Percentiles rank a stretch among this genome's conserved stretches.
phyloP scores from a whole-genome alignment of 495 filamentous ascomycete species.

The Sordaria brevicollis region DNA sequence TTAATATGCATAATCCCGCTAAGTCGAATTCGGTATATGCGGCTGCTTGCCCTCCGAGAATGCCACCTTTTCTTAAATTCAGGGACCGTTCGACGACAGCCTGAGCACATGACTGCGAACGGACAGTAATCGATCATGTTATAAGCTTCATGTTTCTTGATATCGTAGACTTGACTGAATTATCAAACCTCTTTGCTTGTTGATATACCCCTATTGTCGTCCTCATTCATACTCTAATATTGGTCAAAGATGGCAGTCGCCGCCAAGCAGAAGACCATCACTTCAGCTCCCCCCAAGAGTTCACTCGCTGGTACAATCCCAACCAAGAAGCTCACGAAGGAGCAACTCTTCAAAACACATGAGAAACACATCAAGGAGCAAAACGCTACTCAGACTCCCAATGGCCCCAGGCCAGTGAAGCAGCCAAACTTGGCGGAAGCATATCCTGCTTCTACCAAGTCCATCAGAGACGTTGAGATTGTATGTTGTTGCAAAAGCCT shows the following conservation, averaged over 20 bases:
- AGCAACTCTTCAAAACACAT: conserved; percentile 23
- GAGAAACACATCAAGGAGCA: conserved; percentile 20
- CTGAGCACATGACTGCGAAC: background rate
- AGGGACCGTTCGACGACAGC: background rate
- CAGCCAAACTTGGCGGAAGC: conserved; percentile 20
- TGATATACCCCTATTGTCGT: background rate
- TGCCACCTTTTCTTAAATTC: conserved; percentile 21
- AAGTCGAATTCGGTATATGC: conserved; percentile 18
- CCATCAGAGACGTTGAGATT: conserved; percentile 23
- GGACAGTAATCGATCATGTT: background rate
- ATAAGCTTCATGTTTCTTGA: background rate
- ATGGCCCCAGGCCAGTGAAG: conserved; percentile 23
- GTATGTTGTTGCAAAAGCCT: conserved; percentile 2
- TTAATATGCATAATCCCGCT: conserved; percentile 7
- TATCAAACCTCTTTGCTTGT: background rate
- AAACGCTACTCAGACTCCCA: conserved; percentile 5
- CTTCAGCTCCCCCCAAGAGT: background rate
- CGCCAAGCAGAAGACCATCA: background rate
- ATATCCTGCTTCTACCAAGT: conserved; percentile 23
- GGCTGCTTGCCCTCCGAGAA: conserved; percentile 23
- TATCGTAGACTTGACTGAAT: background rate
- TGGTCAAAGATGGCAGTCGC: conserved; percentile 3
- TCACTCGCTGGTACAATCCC: conserved; percentile 5
- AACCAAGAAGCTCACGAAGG: conserved; percentile 13
- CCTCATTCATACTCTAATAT: background rate